A percentile compares a stretch with the other conserved stretches of the same genome.
phyloP scores from a whole-genome alignment of 768 basidiomycete species.

The Auriscalpium microsporum region DNA sequence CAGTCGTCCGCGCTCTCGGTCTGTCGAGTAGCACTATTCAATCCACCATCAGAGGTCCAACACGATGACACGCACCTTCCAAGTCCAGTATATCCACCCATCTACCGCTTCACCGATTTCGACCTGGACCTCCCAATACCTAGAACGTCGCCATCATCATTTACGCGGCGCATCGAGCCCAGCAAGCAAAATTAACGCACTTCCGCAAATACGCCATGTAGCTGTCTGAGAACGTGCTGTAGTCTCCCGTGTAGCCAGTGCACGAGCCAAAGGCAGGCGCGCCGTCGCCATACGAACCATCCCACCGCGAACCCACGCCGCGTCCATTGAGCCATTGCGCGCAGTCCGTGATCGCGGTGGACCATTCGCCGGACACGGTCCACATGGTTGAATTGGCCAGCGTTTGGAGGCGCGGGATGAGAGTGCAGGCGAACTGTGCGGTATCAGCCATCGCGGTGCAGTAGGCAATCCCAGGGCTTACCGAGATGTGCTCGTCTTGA shows the following conservation, averaged over 20 bases:
- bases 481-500: conserved; percentile 47
- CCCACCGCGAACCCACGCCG: conserved; percentile 62
- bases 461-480: conserved; percentile 20
- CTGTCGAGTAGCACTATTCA: conserved; percentile 20
- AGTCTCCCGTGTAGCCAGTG: conserved; percentile 51
- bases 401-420: conserved; percentile 33
- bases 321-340: conserved; percentile 75
- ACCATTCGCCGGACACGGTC: conserved; percentile 80
- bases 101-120: conserved; percentile 61
- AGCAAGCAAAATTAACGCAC: conserved; percentile 29
- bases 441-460: neutral
- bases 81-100: conserved; percentile 74
- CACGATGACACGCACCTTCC: conserved; percentile 47
- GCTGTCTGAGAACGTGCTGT: conserved; percentile 44
- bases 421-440: conserved; percentile 44
- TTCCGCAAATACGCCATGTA: conserved; percentile 58
- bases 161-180: conserved; percentile 3
- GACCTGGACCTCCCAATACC: conserved; percentile 78
- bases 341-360: conserved; percentile 65
- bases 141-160: conserved; percentile 14
- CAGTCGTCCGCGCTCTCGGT: conserved; percentile 65
- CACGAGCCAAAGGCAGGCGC: conserved; percentile 53
- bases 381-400: conserved; percentile 52
- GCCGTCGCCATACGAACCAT: conserved; percentile 41
- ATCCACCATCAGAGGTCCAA: too few species aligned